Conservation (phyloP, 371 early-diverging fungal species). For the Lichtheimia corymbifera region DNA sequence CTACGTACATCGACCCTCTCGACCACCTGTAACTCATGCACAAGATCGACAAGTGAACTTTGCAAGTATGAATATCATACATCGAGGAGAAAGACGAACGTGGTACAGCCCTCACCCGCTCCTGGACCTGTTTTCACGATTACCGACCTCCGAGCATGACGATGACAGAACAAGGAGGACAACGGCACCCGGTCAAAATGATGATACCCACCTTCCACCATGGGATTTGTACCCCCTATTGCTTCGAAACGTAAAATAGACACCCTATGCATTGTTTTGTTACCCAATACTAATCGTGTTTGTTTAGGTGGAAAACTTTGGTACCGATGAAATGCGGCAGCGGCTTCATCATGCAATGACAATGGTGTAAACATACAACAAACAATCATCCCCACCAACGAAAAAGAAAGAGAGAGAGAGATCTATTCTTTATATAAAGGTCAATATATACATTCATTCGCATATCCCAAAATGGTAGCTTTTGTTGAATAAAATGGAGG, state of each 20-base stretch:
- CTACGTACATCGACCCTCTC: constrained; percentile 23
- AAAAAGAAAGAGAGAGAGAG: too few species aligned
- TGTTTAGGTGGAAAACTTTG: constrained; percentile 45
- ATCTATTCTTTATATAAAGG: too few species aligned
- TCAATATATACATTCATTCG: too few species aligned
- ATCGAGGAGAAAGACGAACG: constrained; percentile 4
- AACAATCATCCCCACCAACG: too few species aligned
- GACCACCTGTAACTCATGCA: constrained; percentile 8
- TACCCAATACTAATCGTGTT: not conserved
- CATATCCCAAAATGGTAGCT: too few species aligned
- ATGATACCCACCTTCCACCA: constrained; percentile 17
- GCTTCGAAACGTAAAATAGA: constrained; percentile 36
- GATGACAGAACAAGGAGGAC: constrained; percentile 5
- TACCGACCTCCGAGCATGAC: constrained; percentile 7
- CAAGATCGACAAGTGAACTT: constrained; percentile 28
- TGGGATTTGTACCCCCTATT: constrained; percentile 50
- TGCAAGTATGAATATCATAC: constrained; percentile 20
- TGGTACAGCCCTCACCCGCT: constrained; percentile 17
- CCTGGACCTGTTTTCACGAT: constrained; percentile 14
- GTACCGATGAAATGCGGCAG: constrained; percentile 48
- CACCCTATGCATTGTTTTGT: constrained; percentile 4
- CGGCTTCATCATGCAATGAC: constrained; percentile 27
- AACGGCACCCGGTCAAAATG: constrained; percentile 14
- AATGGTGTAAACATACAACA: constrained; percentile 4
- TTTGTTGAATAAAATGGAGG: too few species aligned